phyloP scores from a whole-genome alignment of 2,329 filamentous ascomycete species.

The Zalaria sp. region DNA sequence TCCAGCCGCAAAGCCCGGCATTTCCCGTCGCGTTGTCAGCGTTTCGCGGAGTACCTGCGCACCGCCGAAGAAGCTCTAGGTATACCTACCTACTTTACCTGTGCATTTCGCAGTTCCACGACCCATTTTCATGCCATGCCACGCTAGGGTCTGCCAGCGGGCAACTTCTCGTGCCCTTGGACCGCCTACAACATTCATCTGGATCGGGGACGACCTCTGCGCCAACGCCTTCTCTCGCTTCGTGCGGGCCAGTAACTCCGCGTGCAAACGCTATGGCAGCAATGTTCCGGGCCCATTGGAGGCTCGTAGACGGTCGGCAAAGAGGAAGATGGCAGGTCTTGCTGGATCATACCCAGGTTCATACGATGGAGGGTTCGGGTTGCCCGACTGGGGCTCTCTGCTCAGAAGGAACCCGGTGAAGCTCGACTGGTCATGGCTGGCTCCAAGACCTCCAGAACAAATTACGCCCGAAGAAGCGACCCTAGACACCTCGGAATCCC shows the following conservation, averaged over 20 bases:
- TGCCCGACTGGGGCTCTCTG: slow-evolving; percentile 14
- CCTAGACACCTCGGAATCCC: no score
- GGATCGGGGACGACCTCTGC: slow-evolving; percentile 46
- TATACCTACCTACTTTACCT: no score
- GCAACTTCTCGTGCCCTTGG: background rate
- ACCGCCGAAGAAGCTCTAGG: no score
- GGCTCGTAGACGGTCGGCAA: slow-evolving; percentile 40
- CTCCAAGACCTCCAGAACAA: background rate
- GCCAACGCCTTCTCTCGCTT: slow-evolving; percentile 37
- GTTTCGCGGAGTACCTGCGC: no score
- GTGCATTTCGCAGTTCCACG: background rate
- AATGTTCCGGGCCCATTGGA: slow-evolving; percentile 49
- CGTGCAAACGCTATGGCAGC: slow-evolving; percentile 41
- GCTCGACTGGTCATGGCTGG: background rate
- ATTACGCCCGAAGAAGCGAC: background rate
- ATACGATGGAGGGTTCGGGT: slow-evolving; percentile 9
- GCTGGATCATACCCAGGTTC: slow-evolving; percentile 15
- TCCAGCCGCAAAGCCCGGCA: no score
- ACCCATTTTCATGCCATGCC: slow-evolving; percentile 11
- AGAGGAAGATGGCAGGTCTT: slow-evolving; percentile 39
- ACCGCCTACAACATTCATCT: slow-evolving; percentile 29
- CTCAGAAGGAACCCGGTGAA: slow-evolving; percentile 5
- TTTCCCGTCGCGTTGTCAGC: no score
- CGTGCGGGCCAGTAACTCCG: slow-evolving; percentile 29
- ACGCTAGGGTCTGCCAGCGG: slow-evolving; percentile 6